Percentiles rank a stretch among this genome's conserved stretches.
Evolutionary conservation across 1,139 yeast species (phyloP).

Genomic region (Saccharomyces pastorianus): DNA sequence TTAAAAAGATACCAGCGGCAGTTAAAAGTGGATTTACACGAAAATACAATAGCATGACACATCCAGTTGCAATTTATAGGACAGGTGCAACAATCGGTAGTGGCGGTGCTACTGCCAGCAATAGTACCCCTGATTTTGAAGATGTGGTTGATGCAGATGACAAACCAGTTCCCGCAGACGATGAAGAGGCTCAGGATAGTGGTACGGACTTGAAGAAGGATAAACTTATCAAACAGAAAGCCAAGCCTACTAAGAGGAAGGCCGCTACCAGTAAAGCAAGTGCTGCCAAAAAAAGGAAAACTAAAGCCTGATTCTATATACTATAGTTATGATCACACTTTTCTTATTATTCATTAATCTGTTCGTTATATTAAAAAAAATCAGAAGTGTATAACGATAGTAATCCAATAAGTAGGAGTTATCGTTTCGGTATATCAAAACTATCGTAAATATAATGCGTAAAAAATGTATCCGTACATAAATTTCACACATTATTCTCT

Average conservation of each 20-base stretch:
- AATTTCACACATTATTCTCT: no score
- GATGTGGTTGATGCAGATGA: slow-evolving; percentile 57
- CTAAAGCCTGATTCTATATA: slow-evolving; percentile 9
- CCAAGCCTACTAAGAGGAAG: slow-evolving; percentile 30
- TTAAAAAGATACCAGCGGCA: slow-evolving; percentile 62
- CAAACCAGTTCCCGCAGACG: slow-evolving; percentile 46
- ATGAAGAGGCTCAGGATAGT: slow-evolving; percentile 34
- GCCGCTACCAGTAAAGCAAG: slow-evolving; percentile 17
- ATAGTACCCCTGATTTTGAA: slow-evolving; percentile 46
- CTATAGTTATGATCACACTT: background rate
- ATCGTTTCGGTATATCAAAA: background rate
- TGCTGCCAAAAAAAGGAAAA: slow-evolving; percentile 22
- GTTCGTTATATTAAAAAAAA: background rate
- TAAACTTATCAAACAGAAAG: slow-evolving; percentile 46
- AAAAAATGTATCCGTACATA: background rate
- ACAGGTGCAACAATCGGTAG: slow-evolving; percentile 34
- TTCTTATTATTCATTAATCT: background rate
- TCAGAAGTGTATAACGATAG: background rate
- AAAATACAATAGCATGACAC: slow-evolving; percentile 62
- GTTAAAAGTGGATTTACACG: slow-evolving; percentile 82
- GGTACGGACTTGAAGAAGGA: slow-evolving; percentile 43
- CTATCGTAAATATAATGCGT: background rate
- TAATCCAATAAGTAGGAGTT: background rate
- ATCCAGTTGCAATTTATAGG: slow-evolving; percentile 77
- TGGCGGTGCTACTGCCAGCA: slow-evolving; percentile 31